phyloP scores from a whole-genome alignment of 208 protist species.

The Trypanosoma rangeli region DNA sequence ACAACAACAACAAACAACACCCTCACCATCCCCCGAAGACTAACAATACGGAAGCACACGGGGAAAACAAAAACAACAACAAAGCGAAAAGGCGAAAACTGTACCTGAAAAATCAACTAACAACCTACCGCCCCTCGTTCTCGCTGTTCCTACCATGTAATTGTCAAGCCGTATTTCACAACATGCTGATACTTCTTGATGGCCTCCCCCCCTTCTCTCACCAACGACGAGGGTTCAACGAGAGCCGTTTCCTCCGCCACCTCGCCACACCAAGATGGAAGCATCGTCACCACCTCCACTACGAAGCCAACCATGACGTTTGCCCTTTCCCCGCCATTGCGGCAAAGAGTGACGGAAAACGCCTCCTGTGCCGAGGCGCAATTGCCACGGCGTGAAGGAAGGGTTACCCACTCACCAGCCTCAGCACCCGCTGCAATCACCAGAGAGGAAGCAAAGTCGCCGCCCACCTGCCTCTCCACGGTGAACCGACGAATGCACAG shows the following conservation, averaged over 20 bases:
- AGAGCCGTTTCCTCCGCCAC: background rate
- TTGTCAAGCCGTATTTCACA: constrained; percentile 14
- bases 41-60: too few species aligned
- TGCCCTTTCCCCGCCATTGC: background rate
- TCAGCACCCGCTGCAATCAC: constrained; percentile 5
- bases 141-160: constrained; percentile 9
- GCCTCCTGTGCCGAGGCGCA: background rate
- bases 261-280: background rate
- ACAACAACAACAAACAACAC: constrained; percentile 2
- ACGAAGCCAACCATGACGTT: constrained; percentile 23
- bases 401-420: background rate
- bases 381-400: background rate
- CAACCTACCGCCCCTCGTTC: too few species aligned
- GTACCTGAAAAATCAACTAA: background rate
- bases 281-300: constrained; percentile 14
- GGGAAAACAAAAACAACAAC: too few species aligned
- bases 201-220: background rate
- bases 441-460: constrained; percentile 13
- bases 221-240: background rate
- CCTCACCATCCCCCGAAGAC: too few species aligned
- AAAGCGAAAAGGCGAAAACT: too few species aligned
- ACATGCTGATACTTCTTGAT: constrained; percentile 7
- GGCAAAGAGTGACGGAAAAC: constrained; percentile 6
- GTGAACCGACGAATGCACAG: constrained; percentile 11
- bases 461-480: constrained; percentile 17